These are phyloP conservation scores for Phytophthora citricola DNA, from an alignment of 352 stramenopile genomes.

Conservation along the genomic window DNA sequence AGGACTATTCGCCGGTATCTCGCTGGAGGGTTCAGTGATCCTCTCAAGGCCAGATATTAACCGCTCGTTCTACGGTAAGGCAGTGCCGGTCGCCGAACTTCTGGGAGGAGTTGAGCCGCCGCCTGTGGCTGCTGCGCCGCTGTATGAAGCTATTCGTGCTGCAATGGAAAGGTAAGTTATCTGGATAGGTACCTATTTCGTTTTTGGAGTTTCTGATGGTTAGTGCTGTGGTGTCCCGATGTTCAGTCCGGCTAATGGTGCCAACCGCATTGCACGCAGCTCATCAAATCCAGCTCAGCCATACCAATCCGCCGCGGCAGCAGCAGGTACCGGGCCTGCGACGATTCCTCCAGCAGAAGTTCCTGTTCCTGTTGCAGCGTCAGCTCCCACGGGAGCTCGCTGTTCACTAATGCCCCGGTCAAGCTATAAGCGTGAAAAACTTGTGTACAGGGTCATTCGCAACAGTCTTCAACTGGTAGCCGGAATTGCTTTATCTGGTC, in stretches of 20 bases:
- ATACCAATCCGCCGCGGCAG: slow-evolving; percentile 3
- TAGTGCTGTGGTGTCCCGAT: slow-evolving; percentile 1
- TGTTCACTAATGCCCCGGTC: slow-evolving; percentile 52
- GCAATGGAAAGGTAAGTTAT: slow-evolving; percentile 68
- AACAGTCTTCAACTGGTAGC: too few relatives aligned
- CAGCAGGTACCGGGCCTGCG: slow-evolving; percentile 3
- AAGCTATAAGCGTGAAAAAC: slow-evolving; percentile 39
- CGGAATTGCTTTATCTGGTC: too few relatives aligned
- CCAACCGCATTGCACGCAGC: slow-evolving; percentile 52
- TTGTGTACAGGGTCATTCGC: neutral
- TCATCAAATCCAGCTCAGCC: slow-evolving; percentile 18
- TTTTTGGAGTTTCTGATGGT: slow-evolving; percentile 7
- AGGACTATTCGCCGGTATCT: slow-evolving; percentile 90
- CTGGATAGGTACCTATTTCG: neutral
- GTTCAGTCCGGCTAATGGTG: slow-evolving; percentile 64
- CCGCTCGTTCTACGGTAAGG: slow-evolving; percentile 91
- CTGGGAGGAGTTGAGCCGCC: slow-evolving; percentile 77
- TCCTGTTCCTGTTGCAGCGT: slow-evolving; percentile 22
- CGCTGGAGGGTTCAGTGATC: slow-evolving; percentile 91
- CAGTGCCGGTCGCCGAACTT: slow-evolving; percentile 71
- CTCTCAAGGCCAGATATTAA: slow-evolving; percentile 92
- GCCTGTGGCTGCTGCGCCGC: slow-evolving; percentile 78
- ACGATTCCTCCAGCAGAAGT: neutral
- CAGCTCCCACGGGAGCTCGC: slow-evolving; percentile 23
- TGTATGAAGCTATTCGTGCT: slow-evolving; percentile 86